Evolutionary conservation across 768 basidiomycete genomes (phyloP).

Genomic region (Mycena vulgaris): DNA sequence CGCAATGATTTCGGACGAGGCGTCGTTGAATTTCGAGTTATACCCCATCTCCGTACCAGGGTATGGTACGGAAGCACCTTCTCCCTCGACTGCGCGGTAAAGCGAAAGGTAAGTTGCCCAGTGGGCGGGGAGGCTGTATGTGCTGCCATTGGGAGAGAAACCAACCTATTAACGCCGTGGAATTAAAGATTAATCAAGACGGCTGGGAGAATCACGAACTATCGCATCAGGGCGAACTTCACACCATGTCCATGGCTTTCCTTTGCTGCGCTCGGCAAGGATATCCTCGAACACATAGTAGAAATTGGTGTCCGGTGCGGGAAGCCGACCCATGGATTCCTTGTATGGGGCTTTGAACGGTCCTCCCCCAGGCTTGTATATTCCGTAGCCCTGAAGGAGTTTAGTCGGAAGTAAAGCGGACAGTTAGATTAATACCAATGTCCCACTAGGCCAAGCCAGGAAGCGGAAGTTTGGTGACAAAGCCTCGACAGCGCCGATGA

Average conservation of each 20-base stretch:
- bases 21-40: conserved; percentile 32
- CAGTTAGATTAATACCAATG: conserved; percentile 14
- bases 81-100: conserved; percentile 30
- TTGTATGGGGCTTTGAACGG: conserved; percentile 28
- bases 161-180: conserved; percentile 18
- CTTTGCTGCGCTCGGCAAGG: conserved; percentile 30
- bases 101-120: conserved; percentile 35
- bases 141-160: conserved; percentile 33
- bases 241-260: conserved; percentile 33
- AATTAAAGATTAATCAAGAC: too few species aligned
- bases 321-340: conserved; percentile 35
- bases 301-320: conserved; percentile 27
- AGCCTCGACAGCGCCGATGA: conserved; percentile 25
- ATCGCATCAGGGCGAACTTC: conserved; percentile 33
- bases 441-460: conserved; percentile 26
- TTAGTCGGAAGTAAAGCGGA: not conserved
- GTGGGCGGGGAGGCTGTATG: conserved; percentile 31
- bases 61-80: conserved; percentile 31
- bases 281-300: conserved; percentile 31
- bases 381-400: conserved; percentile 27
- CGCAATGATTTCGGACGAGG: conserved; percentile 32
- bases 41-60: conserved; percentile 23
- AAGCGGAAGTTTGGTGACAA: conserved; percentile 27
- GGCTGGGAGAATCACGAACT: not conserved
- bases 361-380: conserved; percentile 31